Base-by-base conservation (phyloP, 2,329 filamentous ascomycete species). In the Coniochaeta prunicola region DNA sequence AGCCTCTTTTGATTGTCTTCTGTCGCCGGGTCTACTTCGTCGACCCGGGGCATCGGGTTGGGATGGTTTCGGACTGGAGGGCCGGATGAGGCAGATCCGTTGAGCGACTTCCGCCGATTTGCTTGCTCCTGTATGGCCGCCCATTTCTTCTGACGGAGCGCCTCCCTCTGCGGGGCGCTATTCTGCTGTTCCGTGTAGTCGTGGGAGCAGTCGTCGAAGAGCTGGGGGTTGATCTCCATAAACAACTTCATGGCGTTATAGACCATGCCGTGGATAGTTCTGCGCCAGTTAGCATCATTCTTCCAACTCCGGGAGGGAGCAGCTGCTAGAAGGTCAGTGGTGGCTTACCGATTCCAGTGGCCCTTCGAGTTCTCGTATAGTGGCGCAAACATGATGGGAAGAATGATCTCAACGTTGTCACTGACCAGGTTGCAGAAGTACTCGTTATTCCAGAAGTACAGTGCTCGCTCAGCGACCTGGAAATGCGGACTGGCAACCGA, bases 361-460 rank as follows among this genome's bases (percentile, higher is more conserved):
- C 93, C 93, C 77, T 99, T 99, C 4, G 93, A 97, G 73, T 99
- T 99, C 74, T 99, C 94, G 68, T 97, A 99, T 31, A 99, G 81
- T 2, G 94, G 93, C 28, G 93, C 92, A 76, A 99, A 99, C 94
- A 99, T 99, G 71, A 99, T 99, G 3, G 94, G 94, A 50, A 99
- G 80, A 67, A 99, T 99, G 53, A 96, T 93, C 69, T 97, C 93
- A 58, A 99, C 94, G 68, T 99, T 99, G 76, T 99, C 94, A 78
- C 92, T 97, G 65, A 99, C 94, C 60, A 99, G 81, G 70, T 97
- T 99, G 80, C 94, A 99, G 77, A 99, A 99, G 74, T 99, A 99
- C 74, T 99, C 94, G 70, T 99, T 99, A 80, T 99, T 99, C 94
- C 94, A 99, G 79, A 99, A 99, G 77, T 99, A 99, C 30, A 99